Evolutionary conservation across 129 eudicot species (phyloP).

Genomic region (Chrysanthemum seticuspe): DNA sequence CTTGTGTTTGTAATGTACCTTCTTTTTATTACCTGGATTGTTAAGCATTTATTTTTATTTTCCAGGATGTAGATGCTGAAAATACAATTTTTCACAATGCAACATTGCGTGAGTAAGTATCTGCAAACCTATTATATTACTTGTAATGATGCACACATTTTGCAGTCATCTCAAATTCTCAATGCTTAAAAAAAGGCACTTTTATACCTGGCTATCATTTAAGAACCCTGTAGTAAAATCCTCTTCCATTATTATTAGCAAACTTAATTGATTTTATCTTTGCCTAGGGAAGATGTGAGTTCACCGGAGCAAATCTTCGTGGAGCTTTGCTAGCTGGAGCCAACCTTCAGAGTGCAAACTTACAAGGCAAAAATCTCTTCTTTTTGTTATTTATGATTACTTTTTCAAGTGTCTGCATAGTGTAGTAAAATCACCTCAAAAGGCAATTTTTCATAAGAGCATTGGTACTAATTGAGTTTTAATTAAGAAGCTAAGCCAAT

Average conservation of each 20-base stretch:
- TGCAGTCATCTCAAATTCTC: background rate
- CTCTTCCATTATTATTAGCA: conserved; percentile 27
- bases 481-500: background rate
- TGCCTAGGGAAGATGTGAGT: conserved; percentile 95
- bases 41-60: background rate
- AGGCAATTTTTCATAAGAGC: background rate
- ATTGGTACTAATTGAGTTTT: background rate
- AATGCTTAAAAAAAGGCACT: background rate
- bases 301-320: conserved; percentile 96
- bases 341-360: conserved; percentile 94
- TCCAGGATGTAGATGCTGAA: conserved; percentile 94
- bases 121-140: background rate
- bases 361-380: conserved; percentile 58
- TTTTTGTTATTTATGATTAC: background rate
- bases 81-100: conserved; percentile 92
- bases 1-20: conserved; percentile 5
- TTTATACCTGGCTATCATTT: conserved; percentile 1
- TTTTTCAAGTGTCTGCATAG: background rate
- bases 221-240: conserved; percentile 11
- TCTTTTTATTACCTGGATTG: background rate
- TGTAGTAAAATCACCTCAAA: background rate
- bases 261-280: conserved; percentile 41
- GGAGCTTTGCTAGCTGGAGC: conserved; percentile 96
- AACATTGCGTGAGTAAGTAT: conserved; percentile 87
- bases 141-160: conserved; percentile 5